A percentile compares a stretch with the other conserved stretches of the same genome.
Conservation (phyloP, 352 stramenopile species). For the Blastocystis sp. region DNA sequence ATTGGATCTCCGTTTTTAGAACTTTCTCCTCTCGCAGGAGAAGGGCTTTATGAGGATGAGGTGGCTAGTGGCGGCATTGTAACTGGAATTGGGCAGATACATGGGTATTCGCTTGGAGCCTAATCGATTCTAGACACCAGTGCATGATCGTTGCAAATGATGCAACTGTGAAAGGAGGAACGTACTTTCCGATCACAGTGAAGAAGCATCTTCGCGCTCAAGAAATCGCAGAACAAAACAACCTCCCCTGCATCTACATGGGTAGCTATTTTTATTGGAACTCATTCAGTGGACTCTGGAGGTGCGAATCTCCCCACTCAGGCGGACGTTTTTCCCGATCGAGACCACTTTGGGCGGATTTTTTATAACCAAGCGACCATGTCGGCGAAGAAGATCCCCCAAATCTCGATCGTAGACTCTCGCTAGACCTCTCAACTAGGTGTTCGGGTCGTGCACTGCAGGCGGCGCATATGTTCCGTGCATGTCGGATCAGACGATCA, state of each 20-base stretch:
- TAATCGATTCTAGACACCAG: constrained; percentile 73
- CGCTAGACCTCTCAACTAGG: background rate
- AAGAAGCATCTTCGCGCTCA: constrained; percentile 85
- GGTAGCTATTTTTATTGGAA: constrained; percentile 70
- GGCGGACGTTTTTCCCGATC: constrained; percentile 92
- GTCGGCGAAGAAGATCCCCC: constrained; percentile 84
- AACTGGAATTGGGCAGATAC: constrained; percentile 78
- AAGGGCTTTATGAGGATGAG: constrained; percentile 76
- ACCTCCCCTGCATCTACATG: constrained; percentile 91
- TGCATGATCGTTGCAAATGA: constrained; percentile 97
- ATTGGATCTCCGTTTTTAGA: constrained; percentile 88
- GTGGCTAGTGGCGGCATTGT: constrained; percentile 80
- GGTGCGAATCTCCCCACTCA: constrained; percentile 90
- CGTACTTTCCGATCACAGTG: constrained; percentile 95
- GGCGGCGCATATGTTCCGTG: constrained; percentile 90
- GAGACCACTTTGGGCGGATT: constrained; percentile 89
- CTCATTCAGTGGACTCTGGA: constrained; percentile 67
- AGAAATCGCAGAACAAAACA: constrained; percentile 89
- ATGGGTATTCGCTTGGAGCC: constrained; percentile 69
- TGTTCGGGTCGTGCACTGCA: constrained; percentile 93
- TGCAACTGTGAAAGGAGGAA: constrained; percentile 93
- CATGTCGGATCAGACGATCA: constrained; percentile 95
- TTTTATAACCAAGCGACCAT: constrained; percentile 98
- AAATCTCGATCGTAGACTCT: constrained; percentile 82
- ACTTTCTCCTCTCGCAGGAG: constrained; percentile 80